Conservation (phyloP, 345 rosid genomes). For the Brassica napus region Da-Ae NC_063447.1:49330501-49331000, state of each 20-base stretch:
- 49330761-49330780: constrained; percentile 24
- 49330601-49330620: background rate
- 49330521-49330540: constrained; percentile 48
- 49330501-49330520: constrained; percentile 97
- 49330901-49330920: background rate
- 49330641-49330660: constrained; percentile 31
- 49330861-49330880: constrained; percentile 41
- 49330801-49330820: constrained; percentile 40
- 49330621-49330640: background rate
- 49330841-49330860: constrained; percentile 32
- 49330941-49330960: constrained; percentile 7
- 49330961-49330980: background rate
- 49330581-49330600: background rate
- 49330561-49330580: constrained; percentile 22
- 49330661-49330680: constrained; percentile 11
- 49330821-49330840: constrained; percentile 37
- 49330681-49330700: constrained; percentile 6
- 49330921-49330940: constrained; percentile 28
- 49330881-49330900: constrained; percentile 42
- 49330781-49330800: constrained; percentile 26
- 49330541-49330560: constrained; percentile 57
- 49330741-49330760: background rate
- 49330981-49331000: constrained; percentile 35
- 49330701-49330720: constrained; percentile 28
- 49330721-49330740: constrained; percentile 15